These are phyloP conservation scores for Phytophthora uliginosa DNA, from an alignment of 352 stramenopile genomes.

Conservation along the genomic window DNA sequence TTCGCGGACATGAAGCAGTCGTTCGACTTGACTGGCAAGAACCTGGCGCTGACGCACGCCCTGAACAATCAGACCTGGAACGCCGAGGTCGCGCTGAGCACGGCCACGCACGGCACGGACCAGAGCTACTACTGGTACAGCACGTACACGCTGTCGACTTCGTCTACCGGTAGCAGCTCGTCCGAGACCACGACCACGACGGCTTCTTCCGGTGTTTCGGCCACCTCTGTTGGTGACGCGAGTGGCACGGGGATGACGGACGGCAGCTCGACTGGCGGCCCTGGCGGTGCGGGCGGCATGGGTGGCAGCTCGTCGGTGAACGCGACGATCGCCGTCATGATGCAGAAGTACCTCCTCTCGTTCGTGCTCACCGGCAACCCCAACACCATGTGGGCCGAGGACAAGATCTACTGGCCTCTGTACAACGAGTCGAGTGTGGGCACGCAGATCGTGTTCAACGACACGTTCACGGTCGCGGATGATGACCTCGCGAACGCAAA, in stretches of 20 bases:
- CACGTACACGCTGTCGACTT: slow-evolving; percentile 26
- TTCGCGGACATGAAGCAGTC: slow-evolving; percentile 37
- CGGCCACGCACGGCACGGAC: slow-evolving; percentile 22
- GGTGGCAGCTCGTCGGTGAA: slow-evolving; percentile 19
- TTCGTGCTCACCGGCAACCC: slow-evolving; percentile 39
- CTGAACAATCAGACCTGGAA: slow-evolving; percentile 38
- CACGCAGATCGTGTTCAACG: slow-evolving; percentile 41
- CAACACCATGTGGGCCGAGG: slow-evolving; percentile 30
- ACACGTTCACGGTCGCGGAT: slow-evolving; percentile 29
- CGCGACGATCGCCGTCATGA: slow-evolving; percentile 26
- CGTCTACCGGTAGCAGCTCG: slow-evolving; percentile 2
- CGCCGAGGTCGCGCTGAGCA: slow-evolving; percentile 18
- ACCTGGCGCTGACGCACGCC: slow-evolving; percentile 21
- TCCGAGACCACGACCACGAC: slow-evolving; percentile 8
- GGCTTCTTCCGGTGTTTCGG: slow-evolving; percentile 15
- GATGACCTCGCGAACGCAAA: slow-evolving; percentile 32
- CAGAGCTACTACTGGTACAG: slow-evolving; percentile 38
- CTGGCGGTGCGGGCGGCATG: slow-evolving; percentile 5
- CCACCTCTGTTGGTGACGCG: slow-evolving; percentile 10
- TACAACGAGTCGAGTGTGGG: slow-evolving; percentile 26
- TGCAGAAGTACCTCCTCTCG: slow-evolving; percentile 40
- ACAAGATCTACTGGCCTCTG: slow-evolving; percentile 40
- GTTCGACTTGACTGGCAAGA: slow-evolving; percentile 30
- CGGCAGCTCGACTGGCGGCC: slow-evolving; percentile 15
- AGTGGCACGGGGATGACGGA: slow-evolving; percentile 12